Conservation (phyloP, 768 basidiomycete genomes). For the Termitomyces bulborhizus region DNA sequence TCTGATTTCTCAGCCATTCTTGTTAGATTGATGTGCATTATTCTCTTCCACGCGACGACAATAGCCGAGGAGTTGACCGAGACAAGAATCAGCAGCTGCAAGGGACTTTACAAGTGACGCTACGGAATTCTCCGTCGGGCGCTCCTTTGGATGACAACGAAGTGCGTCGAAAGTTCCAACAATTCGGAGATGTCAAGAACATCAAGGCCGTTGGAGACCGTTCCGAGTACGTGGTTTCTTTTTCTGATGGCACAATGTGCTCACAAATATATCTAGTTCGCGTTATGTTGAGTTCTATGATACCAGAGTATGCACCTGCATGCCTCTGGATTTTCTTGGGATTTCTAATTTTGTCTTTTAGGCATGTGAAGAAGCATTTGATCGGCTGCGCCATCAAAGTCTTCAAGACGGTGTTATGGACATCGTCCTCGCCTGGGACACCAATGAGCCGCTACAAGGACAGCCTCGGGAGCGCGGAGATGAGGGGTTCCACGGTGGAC, state of each 20-base stretch:
- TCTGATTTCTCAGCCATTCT: slow-evolving; percentile 6
- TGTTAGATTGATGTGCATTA: slow-evolving; percentile 97
- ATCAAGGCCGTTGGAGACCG: slow-evolving; percentile 63
- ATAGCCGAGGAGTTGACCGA: slow-evolving; percentile 53
- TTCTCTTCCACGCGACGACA: slow-evolving; percentile 87
- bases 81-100: slow-evolving; percentile 90
- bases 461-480: slow-evolving; percentile 22
- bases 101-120: slow-evolving; percentile 76
- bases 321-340: neutral
- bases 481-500: slow-evolving; percentile 29
- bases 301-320: slow-evolving; percentile 51
- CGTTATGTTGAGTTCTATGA: slow-evolving; percentile 95
- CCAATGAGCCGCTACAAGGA: slow-evolving; percentile 39
- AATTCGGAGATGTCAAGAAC: slow-evolving; percentile 86
- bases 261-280: slow-evolving; percentile 44
- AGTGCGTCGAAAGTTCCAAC: slow-evolving; percentile 78
- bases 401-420: slow-evolving; percentile 87
- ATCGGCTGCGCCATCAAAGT: slow-evolving; percentile 72
- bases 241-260: neutral
- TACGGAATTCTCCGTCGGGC: slow-evolving; percentile 64
- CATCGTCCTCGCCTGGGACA: slow-evolving; percentile 82
- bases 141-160: slow-evolving; percentile 79
- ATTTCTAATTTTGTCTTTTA: slow-evolving; percentile 17
- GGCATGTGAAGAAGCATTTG: slow-evolving; percentile 76
- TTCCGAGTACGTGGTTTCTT: slow-evolving; percentile 39